These are phyloP conservation scores for Viola odorata DNA, from an alignment of 345 rosid genomes.

Conservation along the genomic window DNA sequence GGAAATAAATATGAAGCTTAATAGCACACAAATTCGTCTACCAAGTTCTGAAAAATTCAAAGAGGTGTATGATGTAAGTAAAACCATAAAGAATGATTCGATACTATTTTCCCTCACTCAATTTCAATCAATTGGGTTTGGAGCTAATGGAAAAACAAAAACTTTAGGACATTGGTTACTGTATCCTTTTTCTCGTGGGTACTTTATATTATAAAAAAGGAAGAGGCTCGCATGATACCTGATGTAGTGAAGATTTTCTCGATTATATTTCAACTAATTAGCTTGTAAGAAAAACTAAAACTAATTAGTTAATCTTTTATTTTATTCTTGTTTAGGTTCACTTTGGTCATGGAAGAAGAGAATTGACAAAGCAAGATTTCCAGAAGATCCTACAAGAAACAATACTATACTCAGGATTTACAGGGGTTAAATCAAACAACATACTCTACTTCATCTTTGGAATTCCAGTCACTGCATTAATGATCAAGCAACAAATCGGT, in stretches of 20 bases:
- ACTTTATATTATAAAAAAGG: no score
- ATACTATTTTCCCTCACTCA: not conserved
- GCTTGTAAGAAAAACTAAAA: no score
- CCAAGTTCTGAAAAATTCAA: slow-evolving; percentile 38
- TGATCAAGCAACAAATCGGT: slow-evolving; percentile 48
- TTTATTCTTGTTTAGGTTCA: no score
- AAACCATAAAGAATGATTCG: no score
- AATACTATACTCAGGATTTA: slow-evolving; percentile 46
- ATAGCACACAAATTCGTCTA: slow-evolving; percentile 57
- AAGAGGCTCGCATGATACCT: no score
- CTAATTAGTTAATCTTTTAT: no score
- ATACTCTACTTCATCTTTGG: slow-evolving; percentile 57
- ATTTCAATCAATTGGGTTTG: not conserved
- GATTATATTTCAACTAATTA: no score
- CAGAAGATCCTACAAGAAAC: slow-evolving; percentile 53
- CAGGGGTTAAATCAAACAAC: slow-evolving; percentile 69
- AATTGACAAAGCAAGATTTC: slow-evolving; percentile 49
- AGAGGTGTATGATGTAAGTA: slow-evolving; percentile 37
- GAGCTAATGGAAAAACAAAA: no score
- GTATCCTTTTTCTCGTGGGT: no score
- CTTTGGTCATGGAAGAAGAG: slow-evolving; percentile 22
- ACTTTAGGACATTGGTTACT: no score
- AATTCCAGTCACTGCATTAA: slow-evolving; percentile 45
- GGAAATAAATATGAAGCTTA: slow-evolving; percentile 51
- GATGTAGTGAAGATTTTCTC: no score